Percentiles rank a stretch among this genome's conserved stretches.
Conservation (phyloP, 805 yeast species). For the Candida ortonii region DNA sequence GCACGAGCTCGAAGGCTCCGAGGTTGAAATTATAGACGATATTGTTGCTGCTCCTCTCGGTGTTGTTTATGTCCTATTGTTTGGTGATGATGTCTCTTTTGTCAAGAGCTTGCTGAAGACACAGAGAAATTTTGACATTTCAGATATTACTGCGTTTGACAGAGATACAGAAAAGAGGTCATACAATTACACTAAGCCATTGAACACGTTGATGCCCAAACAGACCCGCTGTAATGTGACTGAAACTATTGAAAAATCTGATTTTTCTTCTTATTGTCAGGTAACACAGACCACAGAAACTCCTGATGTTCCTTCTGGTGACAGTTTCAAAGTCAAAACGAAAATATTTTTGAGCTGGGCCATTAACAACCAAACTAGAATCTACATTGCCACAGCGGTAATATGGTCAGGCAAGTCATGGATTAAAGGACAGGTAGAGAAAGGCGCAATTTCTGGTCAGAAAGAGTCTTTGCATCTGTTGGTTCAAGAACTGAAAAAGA, state of each 20-base stretch:
- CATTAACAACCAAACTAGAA: constrained; percentile 47
- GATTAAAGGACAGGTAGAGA: constrained; percentile 75
- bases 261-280: constrained; percentile 45
- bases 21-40: constrained; percentile 54
- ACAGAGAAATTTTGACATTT: constrained; percentile 64
- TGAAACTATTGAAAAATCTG: constrained; percentile 54
- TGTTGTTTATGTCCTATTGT: constrained; percentile 52
- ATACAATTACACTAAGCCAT: constrained; percentile 61
- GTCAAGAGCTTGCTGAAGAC: constrained; percentile 44
- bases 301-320: constrained; percentile 84
- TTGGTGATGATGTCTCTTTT: constrained; percentile 55
- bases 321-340: constrained; percentile 60
- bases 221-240: constrained; percentile 64
- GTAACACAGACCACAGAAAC: constrained; percentile 60
- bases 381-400: constrained; percentile 52
- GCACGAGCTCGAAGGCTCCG: constrained; percentile 46
- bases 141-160: constrained; percentile 43
- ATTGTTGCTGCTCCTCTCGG: constrained; percentile 63
- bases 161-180: constrained; percentile 38
- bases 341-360: constrained; percentile 62
- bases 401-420: constrained; percentile 77
- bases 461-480: constrained; percentile 52
- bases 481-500: constrained; percentile 44
- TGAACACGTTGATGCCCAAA: constrained; percentile 71
- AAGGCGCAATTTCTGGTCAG: constrained; percentile 71